Conservation (phyloP, 768 basidiomycete species). For the Tylopilus plumbeoviolaceoides region DNA sequence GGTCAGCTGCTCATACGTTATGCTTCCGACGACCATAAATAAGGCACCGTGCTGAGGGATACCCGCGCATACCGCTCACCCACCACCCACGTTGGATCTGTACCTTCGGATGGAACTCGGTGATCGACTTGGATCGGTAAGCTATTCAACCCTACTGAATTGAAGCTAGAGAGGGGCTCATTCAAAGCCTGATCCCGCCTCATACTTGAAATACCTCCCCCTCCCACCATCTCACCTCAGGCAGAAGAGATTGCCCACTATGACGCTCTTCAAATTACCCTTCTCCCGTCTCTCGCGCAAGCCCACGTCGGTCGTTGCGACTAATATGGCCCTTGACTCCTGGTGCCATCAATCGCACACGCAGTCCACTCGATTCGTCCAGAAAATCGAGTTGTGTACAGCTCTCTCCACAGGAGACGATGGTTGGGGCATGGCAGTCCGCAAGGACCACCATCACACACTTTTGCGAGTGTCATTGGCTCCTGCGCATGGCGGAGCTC, state of each 20-base stretch:
- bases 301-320: not conserved
- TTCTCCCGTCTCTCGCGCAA: conserved; percentile 2
- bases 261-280: not conserved
- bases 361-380: conserved; percentile 1
- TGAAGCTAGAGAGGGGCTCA: no score
- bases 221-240: not conserved
- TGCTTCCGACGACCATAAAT: no score
- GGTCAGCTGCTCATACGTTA: no score
- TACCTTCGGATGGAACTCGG: no score
- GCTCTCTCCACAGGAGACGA: not conserved
- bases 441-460: conserved; percentile 5
- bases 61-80: no score
- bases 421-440: no score
- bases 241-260: not conserved
- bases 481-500: not conserved
- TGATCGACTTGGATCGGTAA: not conserved
- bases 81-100: no score
- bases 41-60: no score
- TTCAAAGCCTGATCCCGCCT: no score
- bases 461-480: conserved; percentile 4
- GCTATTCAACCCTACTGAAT: no score
- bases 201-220: no score
- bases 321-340: conserved; percentile 3
- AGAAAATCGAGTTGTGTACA: conserved; percentile 14
- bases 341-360: not conserved